Evolutionary conservation across 345 rosid genomes (phyloP).

Genomic region (Gynandropsis gynandra): DNA sequence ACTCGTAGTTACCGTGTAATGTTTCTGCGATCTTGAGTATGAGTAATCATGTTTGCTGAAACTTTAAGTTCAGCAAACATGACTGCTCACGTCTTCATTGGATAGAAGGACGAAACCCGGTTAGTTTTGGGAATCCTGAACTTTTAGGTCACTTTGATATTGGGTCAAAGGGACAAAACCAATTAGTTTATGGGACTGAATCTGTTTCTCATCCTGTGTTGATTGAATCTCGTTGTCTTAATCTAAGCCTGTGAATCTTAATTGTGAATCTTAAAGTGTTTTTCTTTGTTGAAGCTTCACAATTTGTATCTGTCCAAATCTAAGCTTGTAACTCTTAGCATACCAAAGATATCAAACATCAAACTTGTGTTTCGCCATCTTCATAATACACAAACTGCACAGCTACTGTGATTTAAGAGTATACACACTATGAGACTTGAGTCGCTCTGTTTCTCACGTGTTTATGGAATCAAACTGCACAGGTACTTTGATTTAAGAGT

Average conservation of each 20-base stretch:
- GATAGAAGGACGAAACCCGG: neutral
- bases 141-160: no score
- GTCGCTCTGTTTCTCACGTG: no score
- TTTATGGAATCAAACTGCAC: constrained; percentile 5
- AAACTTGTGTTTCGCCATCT: neutral
- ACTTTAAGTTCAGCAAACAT: no score
- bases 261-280: no score
- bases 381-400: constrained; percentile 3
- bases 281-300: no score
- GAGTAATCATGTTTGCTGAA: neutral
- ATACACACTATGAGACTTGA: no score
- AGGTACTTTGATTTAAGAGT: constrained; percentile 73
- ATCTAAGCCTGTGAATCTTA: no score
- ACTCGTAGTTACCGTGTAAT: no score
- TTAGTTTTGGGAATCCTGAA: no score
- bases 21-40: no score
- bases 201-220: neutral
- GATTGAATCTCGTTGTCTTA: neutral
- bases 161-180: neutral
- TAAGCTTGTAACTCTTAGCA: neutral
- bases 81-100: no score
- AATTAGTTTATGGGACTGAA: neutral
- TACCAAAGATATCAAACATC: neutral
- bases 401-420: constrained; percentile 73
- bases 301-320: neutral